Percentiles rank a stretch among this genome's conserved stretches.
These are phyloP conservation scores for Rhizopogon vesiculosus DNA, from an alignment of 768 basidiomycete genomes.

Conservation along the genomic window DNA sequence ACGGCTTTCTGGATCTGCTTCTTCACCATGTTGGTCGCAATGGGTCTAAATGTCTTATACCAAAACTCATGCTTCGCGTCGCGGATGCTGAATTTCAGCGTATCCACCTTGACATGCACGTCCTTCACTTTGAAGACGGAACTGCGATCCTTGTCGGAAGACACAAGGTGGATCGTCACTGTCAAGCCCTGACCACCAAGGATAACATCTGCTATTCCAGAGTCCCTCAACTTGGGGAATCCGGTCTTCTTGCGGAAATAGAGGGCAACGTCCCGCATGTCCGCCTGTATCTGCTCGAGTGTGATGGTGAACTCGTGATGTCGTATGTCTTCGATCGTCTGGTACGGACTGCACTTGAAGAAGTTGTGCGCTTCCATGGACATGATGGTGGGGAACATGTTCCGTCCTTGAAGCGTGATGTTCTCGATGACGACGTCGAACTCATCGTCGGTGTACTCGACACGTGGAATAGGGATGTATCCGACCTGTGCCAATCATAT, in stretches of 20 bases:
- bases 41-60: conserved; percentile 79
- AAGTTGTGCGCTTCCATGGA: conserved; percentile 75
- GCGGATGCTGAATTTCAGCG: conserved; percentile 85
- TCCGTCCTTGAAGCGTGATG: conserved; percentile 80
- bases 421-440: conserved; percentile 94
- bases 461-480: conserved; percentile 86
- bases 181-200: conserved; percentile 81
- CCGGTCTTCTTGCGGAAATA: conserved; percentile 86
- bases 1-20: conserved; percentile 57
- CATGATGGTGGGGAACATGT: conserved; percentile 83
- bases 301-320: conserved; percentile 73
- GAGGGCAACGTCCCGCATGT: conserved; percentile 92
- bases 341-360: conserved; percentile 82
- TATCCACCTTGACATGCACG: conserved; percentile 77
- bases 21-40: conserved; percentile 83
- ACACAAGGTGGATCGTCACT: conserved; percentile 58
- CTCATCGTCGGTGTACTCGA: conserved; percentile 87
- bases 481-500: conserved; percentile 45
- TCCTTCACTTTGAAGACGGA: conserved; percentile 72
- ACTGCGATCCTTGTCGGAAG: conserved; percentile 55
- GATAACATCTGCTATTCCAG: conserved; percentile 80
- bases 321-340: conserved; percentile 44
- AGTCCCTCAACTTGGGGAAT: conserved; percentile 74
- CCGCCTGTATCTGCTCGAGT: conserved; percentile 84
- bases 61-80: conserved; percentile 88